Percentiles rank a stretch among this genome's conserved stretches.
Evolutionary conservation across 1,284 basidiomycete genomes (phyloP).

Genomic region (Cryptococcus wingfieldii): DNA sequence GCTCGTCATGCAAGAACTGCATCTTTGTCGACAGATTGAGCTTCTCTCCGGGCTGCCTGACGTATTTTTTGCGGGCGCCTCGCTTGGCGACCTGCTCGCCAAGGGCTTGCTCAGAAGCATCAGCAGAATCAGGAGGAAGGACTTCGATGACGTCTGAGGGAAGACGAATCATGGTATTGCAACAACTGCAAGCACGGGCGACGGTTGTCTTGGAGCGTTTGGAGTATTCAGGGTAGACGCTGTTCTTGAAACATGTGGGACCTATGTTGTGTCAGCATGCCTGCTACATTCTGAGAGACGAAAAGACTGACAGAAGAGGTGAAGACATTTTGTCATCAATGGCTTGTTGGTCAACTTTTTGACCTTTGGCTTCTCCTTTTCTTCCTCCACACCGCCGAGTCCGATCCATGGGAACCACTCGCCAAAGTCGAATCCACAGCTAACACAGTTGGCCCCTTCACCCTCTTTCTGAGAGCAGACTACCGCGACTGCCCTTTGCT

Average conservation of each 20-base stretch:
- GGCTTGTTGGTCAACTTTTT: slow-evolving; percentile 33
- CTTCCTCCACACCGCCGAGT: slow-evolving; percentile 50
- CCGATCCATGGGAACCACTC: slow-evolving; percentile 46
- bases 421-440: slow-evolving; percentile 76
- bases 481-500: slow-evolving; percentile 68
- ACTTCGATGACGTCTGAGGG: slow-evolving; percentile 72
- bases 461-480: slow-evolving; percentile 73
- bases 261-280: slow-evolving; percentile 20
- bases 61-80: slow-evolving; percentile 59
- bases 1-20: slow-evolving; percentile 67
- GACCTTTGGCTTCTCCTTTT: slow-evolving; percentile 28
- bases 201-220: slow-evolving; percentile 57
- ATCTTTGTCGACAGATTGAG: slow-evolving; percentile 81
- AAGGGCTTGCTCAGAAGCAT: slow-evolving; percentile 51
- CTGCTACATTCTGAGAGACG: neutral
- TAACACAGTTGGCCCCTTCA: slow-evolving; percentile 78
- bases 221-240: slow-evolving; percentile 74
- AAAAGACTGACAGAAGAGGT: slow-evolving; percentile 68
- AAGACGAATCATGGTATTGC: slow-evolving; percentile 59
- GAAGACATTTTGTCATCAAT: slow-evolving; percentile 86
- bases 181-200: slow-evolving; percentile 66
- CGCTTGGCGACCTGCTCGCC: slow-evolving; percentile 21
- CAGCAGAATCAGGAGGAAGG: slow-evolving; percentile 51
- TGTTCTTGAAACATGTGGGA: slow-evolving; percentile 68
- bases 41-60: slow-evolving; percentile 63